Percentiles rank a stretch among this genome's conserved stretches.
These are phyloP conservation scores for Adansonia grandidieri DNA, from an alignment of 441 rosid genomes.

Conservation along the genomic window DNA sequence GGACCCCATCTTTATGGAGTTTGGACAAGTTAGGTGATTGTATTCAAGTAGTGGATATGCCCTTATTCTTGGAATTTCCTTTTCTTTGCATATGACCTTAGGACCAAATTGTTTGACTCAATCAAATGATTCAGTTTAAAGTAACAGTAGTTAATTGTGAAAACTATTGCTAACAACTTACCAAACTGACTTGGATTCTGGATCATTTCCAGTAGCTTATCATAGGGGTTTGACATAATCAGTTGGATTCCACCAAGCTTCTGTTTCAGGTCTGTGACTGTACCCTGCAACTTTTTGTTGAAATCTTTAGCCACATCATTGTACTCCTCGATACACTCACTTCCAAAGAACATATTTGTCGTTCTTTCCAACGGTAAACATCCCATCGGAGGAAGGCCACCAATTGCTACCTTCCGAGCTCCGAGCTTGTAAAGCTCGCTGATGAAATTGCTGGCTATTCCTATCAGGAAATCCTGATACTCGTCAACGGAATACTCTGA, in stretches of 20 bases:
- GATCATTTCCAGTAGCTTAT: constrained; percentile 44
- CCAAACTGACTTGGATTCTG: constrained; percentile 51
- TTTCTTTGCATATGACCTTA: neutral
- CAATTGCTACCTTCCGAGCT: constrained; percentile 49
- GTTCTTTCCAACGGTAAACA: constrained; percentile 68
- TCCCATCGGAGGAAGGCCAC: constrained; percentile 61
- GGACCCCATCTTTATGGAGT: neutral
- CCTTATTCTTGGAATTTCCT: neutral
- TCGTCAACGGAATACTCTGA: constrained; percentile 39
- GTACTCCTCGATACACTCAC: constrained; percentile 52
- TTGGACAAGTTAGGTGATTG: constrained; percentile 8
- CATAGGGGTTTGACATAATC: constrained; percentile 45
- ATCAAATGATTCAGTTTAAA: neutral
- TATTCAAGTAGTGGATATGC: neutral
- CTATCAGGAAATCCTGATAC: constrained; percentile 52
- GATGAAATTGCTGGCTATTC: constrained; percentile 47
- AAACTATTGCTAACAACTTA: constrained; percentile 34
- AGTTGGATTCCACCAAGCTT: constrained; percentile 48
- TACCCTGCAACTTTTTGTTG: constrained; percentile 41
- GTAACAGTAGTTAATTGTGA: neutral
- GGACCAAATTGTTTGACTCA: neutral
- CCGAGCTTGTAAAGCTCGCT: constrained; percentile 52
- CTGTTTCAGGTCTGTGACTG: constrained; percentile 34
- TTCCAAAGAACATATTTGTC: constrained; percentile 41
- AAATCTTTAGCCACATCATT: constrained; percentile 55